Conservation (phyloP, 768 basidiomycete species). For the Lentinula lateritia region DNA sequence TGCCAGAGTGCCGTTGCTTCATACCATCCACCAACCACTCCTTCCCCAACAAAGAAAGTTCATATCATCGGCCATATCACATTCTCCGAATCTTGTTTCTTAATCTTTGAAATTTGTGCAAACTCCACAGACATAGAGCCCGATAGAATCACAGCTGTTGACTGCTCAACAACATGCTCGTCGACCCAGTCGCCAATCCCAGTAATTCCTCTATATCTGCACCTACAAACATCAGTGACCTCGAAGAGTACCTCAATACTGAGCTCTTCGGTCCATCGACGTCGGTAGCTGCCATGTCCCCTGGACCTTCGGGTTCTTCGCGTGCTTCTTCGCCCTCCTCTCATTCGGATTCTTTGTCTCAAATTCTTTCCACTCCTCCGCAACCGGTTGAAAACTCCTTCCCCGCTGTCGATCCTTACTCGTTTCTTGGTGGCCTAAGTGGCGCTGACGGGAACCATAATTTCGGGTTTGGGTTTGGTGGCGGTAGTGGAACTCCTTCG, state of each 20-base stretch:
- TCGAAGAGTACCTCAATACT: conserved; percentile 5
- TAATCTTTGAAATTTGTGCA: not conserved
- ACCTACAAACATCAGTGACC: not conserved
- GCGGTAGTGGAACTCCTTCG: conserved; percentile 10
- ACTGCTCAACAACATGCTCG: not conserved
- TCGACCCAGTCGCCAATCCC: not conserved
- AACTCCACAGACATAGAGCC: not conserved
- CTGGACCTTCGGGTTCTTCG: conserved; percentile 23
- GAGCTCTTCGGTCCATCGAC: conserved; percentile 1
- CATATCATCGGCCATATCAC: not conserved
- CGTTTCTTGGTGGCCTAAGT: conserved; percentile 1
- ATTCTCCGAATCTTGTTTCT: not conserved
- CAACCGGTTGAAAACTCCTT: conserved; percentile 31
- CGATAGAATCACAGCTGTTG: not conserved
- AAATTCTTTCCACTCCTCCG: conserved; percentile 41
- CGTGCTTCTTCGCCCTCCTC: conserved; percentile 34
- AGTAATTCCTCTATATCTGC: not conserved
- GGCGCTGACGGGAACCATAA: not conserved
- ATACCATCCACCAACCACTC: not conserved
- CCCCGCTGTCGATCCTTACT: conserved; percentile 27
- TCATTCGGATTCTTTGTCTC: conserved; percentile 30
- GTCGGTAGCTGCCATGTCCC: not conserved
- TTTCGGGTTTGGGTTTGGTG: not conserved
- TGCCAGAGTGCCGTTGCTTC: not conserved
- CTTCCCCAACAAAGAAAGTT: not conserved